Conservation (phyloP, 306 rosid species). For the Alnus glutinosa region DNA sequence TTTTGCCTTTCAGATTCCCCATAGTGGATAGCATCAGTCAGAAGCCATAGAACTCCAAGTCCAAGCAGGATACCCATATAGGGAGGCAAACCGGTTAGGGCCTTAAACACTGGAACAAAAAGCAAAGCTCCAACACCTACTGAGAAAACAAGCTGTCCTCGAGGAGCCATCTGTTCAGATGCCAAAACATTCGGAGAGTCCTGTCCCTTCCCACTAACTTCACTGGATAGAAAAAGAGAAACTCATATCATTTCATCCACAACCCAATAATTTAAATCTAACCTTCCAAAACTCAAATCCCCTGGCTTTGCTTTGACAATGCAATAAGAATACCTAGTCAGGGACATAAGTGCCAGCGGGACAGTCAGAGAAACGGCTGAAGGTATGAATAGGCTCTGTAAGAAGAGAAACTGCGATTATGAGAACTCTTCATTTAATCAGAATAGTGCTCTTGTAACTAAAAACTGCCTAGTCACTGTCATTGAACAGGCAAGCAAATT, state of each 20-base stretch:
- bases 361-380: constrained; percentile 75
- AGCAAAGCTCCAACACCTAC: constrained; percentile 88
- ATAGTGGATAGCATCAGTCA: constrained; percentile 94
- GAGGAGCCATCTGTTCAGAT: constrained; percentile 94
- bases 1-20: constrained; percentile 92
- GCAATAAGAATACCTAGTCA: constrained; percentile 63
- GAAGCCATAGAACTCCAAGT: constrained; percentile 94
- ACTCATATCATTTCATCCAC: constrained; percentile 19
- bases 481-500: background rate
- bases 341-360: constrained; percentile 83
- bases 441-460: background rate
- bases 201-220: constrained; percentile 69
- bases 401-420: constrained; percentile 26
- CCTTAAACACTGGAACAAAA: constrained; percentile 87
- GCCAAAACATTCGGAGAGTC: constrained; percentile 60
- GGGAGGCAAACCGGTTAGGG: constrained; percentile 94
- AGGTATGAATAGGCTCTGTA: constrained; percentile 72
- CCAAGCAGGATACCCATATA: constrained; percentile 92
- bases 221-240: constrained; percentile 54
- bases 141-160: constrained; percentile 82
- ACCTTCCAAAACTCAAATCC: constrained; percentile 23
- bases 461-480: background rate
- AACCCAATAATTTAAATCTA: constrained; percentile 16
- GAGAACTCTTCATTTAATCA: constrained; percentile 8
- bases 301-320: constrained; percentile 14